These are phyloP conservation scores for Astraeus odoratus DNA, from an alignment of 768 basidiomycete species.

Conservation along the genomic window DNA sequence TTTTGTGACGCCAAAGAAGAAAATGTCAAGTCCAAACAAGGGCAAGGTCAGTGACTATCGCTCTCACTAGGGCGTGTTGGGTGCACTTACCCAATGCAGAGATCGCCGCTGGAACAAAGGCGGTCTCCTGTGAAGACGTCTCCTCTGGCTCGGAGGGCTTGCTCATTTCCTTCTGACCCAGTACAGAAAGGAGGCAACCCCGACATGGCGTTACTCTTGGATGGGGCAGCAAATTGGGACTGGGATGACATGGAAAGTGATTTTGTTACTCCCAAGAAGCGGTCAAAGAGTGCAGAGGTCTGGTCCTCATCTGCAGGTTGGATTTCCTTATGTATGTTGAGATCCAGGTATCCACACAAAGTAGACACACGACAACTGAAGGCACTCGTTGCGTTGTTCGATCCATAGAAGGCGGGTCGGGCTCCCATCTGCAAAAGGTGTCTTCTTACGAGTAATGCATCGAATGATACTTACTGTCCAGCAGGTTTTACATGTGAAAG, in stretches of 20 bases:
- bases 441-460: background rate
- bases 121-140: slow-evolving; percentile 16
- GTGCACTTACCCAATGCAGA: slow-evolving; percentile 6
- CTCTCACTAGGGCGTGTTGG: background rate
- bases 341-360: too few species aligned
- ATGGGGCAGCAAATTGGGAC: slow-evolving; percentile 67
- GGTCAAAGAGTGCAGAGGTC: slow-evolving; percentile 16
- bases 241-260: slow-evolving; percentile 52
- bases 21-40: slow-evolving; percentile 23
- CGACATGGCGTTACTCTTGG: slow-evolving; percentile 44
- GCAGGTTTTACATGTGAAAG: slow-evolving; percentile 47
- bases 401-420: slow-evolving; percentile 32
- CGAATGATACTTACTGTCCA: slow-evolving; percentile 3
- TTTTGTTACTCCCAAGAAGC: slow-evolving; percentile 42
- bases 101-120: slow-evolving; percentile 10
- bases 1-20: slow-evolving; percentile 45
- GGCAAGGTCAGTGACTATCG: background rate
- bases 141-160: slow-evolving; percentile 6
- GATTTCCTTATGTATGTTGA: too few species aligned
- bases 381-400: slow-evolving; percentile 55
- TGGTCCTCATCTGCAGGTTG: background rate
- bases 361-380: slow-evolving; percentile 24
- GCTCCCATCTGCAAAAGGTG: slow-evolving; percentile 16
- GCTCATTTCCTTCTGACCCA: slow-evolving; percentile 6
- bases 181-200: slow-evolving; percentile 23